Conservation (phyloP, 73 alveolate species). For the Tetrahymena elliotti region DNA sequence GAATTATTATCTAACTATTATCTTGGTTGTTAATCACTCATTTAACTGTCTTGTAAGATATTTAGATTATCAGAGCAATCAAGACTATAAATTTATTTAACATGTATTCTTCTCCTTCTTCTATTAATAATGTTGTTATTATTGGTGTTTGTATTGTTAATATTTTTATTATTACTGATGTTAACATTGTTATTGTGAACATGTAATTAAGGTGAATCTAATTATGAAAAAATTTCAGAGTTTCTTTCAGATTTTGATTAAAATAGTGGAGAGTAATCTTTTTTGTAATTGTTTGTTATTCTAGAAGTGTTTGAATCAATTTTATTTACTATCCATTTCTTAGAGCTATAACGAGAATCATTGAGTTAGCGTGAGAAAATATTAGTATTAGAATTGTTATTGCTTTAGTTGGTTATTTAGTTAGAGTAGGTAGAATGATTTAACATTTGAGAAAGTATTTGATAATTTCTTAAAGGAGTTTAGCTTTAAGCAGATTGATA, state of each 20-base stretch:
- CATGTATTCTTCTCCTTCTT: neutral
- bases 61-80: neutral
- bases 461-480: neutral
- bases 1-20: neutral
- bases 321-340: neutral
- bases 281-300: neutral
- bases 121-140: no score
- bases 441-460: neutral
- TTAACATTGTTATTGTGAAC: no score
- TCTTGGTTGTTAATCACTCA: neutral
- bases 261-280: neutral
- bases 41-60: neutral
- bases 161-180: no score
- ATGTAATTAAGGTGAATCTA: no score
- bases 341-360: neutral
- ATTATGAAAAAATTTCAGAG: no score
- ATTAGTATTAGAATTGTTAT: neutral
- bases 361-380: neutral
- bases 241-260: neutral
- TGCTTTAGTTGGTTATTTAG: no score
- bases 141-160: no score
- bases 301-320: neutral
- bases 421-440: neutral
- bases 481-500: neutral
- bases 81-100: no score